A percentile compares a stretch with the other conserved stretches of the same genome.
These are phyloP conservation scores for Emericellopsis terricola DNA, from an alignment of 495 filamentous ascomycete species.

Conservation along the genomic window DNA sequence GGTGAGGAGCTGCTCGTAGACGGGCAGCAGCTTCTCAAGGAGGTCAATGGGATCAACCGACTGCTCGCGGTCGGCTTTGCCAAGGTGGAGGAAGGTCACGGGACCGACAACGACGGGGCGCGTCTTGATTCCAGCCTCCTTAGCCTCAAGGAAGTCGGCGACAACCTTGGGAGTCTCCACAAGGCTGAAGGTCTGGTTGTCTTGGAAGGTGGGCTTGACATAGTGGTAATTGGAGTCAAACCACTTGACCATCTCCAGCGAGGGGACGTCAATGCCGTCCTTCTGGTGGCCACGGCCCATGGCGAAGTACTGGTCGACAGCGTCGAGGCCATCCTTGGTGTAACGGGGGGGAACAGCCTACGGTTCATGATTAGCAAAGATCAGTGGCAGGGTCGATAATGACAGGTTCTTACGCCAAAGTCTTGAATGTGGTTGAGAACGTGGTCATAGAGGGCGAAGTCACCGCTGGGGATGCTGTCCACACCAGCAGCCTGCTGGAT, in stretches of 20 bases:
- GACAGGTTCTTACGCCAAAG: slow-evolving; percentile 56
- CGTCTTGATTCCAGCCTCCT: slow-evolving; percentile 83
- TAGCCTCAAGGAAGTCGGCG: slow-evolving; percentile 85
- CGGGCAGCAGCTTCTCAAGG: slow-evolving; percentile 74
- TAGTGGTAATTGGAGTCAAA: slow-evolving; percentile 99
- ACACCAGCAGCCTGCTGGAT: slow-evolving; percentile 97
- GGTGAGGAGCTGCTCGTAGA: slow-evolving; percentile 77
- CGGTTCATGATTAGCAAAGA: neutral
- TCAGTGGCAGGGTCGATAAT: neutral
- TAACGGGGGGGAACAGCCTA: slow-evolving; percentile 84
- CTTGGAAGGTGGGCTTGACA: slow-evolving; percentile 93
- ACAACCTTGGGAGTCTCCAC: slow-evolving; percentile 78
- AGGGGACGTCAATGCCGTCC: slow-evolving; percentile 78
- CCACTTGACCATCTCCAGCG: slow-evolving; percentile 99
- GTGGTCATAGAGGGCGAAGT: slow-evolving; percentile 98
- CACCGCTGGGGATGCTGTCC: slow-evolving; percentile 94
- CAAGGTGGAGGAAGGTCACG: slow-evolving; percentile 89
- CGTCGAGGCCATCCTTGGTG: slow-evolving; percentile 62
- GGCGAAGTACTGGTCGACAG: slow-evolving; percentile 94
- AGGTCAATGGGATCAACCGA: slow-evolving; percentile 81
- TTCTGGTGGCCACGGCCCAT: slow-evolving; percentile 98
- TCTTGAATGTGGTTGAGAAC: slow-evolving; percentile 97
- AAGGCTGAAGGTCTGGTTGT: slow-evolving; percentile 91
- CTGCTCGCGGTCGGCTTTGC: slow-evolving; percentile 91
- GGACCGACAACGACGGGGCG: slow-evolving; percentile 90